Conservation (phyloP, 495 filamentous ascomycete genomes). For the Hypoxylon lenormandii region DNA sequence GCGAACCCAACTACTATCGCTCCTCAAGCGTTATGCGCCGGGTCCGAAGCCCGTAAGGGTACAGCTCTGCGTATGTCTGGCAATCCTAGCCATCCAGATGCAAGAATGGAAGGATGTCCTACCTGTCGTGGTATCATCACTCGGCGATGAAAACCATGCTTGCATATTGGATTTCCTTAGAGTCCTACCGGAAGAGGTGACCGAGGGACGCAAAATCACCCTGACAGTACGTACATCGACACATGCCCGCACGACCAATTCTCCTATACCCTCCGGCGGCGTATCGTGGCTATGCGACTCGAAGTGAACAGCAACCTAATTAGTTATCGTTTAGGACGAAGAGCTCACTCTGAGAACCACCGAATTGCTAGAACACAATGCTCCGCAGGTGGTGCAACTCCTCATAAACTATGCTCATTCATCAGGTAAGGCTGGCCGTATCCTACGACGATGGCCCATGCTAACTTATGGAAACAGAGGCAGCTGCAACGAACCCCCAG, state of each 20-base stretch:
- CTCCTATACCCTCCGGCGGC: slow-evolving; percentile 53
- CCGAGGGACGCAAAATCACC: slow-evolving; percentile 98
- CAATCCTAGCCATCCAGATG: slow-evolving; percentile 96
- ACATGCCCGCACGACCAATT: slow-evolving; percentile 58
- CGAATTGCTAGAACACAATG: slow-evolving; percentile 91
- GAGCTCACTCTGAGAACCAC: slow-evolving; percentile 82
- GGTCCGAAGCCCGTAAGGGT: slow-evolving; percentile 92
- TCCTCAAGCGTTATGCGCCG: slow-evolving; percentile 79
- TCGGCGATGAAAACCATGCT: slow-evolving; percentile 81
- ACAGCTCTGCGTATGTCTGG: slow-evolving; percentile 93
- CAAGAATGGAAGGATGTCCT: slow-evolving; percentile 94
- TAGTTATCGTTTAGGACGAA: slow-evolving; percentile 80
- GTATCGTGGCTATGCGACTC: slow-evolving; percentile 57
- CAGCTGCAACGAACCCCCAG: slow-evolving; percentile 86
- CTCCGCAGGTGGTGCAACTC: slow-evolving; percentile 82
- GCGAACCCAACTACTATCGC: slow-evolving; percentile 81
- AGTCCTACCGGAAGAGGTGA: slow-evolving; percentile 98
- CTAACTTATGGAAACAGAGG: slow-evolving; percentile 53
- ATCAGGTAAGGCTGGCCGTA: slow-evolving; percentile 71
- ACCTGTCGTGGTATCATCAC: slow-evolving; percentile 76
- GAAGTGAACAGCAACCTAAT: slow-evolving; percentile 66
- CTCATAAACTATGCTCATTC: slow-evolving; percentile 89
- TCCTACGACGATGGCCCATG: neutral
- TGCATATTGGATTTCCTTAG: slow-evolving; percentile 94
- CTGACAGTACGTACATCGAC: slow-evolving; percentile 88